Conservation (phyloP, 208 protist species). For the Trypanosoma mega region DNA sequence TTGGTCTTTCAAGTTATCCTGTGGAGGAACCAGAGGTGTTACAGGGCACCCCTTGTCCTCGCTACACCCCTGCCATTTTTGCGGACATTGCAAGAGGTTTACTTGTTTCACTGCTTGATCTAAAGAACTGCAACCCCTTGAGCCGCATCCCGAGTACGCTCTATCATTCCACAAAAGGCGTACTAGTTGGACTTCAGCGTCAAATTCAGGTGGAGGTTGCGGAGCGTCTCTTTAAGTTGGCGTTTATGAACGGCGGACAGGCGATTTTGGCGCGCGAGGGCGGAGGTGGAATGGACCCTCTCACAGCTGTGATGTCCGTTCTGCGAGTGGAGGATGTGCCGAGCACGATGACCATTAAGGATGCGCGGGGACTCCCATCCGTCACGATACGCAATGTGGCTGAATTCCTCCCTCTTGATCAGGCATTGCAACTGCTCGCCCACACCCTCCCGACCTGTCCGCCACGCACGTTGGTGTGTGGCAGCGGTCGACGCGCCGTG, state of each 20-base stretch:
- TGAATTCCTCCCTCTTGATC: slow-evolving; percentile 54
- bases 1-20: slow-evolving; percentile 26
- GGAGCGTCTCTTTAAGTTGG: slow-evolving; percentile 65
- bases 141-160: slow-evolving; percentile 60
- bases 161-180: slow-evolving; percentile 51
- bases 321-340: slow-evolving; percentile 54
- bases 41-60: slow-evolving; percentile 18
- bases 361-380: slow-evolving; percentile 50
- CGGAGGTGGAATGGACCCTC: slow-evolving; percentile 1
- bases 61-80: slow-evolving; percentile 69
- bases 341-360: slow-evolving; percentile 64
- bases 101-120: slow-evolving; percentile 77
- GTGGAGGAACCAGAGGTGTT: slow-evolving; percentile 33
- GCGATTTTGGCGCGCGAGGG: slow-evolving; percentile 16
- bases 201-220: slow-evolving; percentile 75
- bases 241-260: slow-evolving; percentile 48
- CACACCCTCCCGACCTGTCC: slow-evolving; percentile 60
- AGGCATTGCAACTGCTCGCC: slow-evolving; percentile 46
- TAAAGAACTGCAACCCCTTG: slow-evolving; percentile 74
- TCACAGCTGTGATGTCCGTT: slow-evolving; percentile 33
- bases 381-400: slow-evolving; percentile 53
- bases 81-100: slow-evolving; percentile 76
- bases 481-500: slow-evolving; percentile 6
- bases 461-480: slow-evolving; percentile 57
- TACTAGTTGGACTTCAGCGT: slow-evolving; percentile 66